Evolutionary conservation across 257 asterid species (phyloP).

Genomic region (Nyctanthes arbortristis): DNA sequence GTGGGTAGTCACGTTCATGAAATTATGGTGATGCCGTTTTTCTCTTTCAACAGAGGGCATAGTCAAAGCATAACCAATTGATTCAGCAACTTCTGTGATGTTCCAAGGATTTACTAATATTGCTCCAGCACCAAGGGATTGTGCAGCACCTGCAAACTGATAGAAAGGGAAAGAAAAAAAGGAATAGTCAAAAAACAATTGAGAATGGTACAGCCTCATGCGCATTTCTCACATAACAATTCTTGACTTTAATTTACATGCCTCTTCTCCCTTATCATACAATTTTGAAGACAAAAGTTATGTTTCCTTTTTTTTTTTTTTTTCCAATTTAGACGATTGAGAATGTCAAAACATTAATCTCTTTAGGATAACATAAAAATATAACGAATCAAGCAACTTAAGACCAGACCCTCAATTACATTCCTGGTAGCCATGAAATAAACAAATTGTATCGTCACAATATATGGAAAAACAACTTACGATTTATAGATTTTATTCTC

Average conservation of each 20-base stretch:
- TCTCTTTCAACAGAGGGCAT: conserved; percentile 84
- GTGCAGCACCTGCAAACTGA: conserved; percentile 98
- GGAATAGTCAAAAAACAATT: not conserved
- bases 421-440: not conserved
- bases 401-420: not conserved
- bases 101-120: conserved; percentile 91
- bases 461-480: not conserved
- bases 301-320: not conserved
- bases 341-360: no score
- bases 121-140: conserved; percentile 96
- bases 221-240: not conserved
- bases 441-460: not conserved
- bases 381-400: not conserved
- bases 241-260: not conserved
- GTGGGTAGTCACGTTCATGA: conserved; percentile 81
- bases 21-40: conserved; percentile 83
- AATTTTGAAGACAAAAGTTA: not conserved
- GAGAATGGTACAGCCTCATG: not conserved
- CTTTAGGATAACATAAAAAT: not conserved
- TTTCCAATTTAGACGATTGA: not conserved
- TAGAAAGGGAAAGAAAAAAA: conserved; percentile 5
- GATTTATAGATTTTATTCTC: not conserved
- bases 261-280: not conserved
- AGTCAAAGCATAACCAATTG: conserved; percentile 74
- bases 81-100: conserved; percentile 80